Evolutionary conservation across 2,329 filamentous ascomycete species (phyloP), one percentile per base, ranked within the genome.

Genomic region (Keithomyces neogunnii): DNA sequence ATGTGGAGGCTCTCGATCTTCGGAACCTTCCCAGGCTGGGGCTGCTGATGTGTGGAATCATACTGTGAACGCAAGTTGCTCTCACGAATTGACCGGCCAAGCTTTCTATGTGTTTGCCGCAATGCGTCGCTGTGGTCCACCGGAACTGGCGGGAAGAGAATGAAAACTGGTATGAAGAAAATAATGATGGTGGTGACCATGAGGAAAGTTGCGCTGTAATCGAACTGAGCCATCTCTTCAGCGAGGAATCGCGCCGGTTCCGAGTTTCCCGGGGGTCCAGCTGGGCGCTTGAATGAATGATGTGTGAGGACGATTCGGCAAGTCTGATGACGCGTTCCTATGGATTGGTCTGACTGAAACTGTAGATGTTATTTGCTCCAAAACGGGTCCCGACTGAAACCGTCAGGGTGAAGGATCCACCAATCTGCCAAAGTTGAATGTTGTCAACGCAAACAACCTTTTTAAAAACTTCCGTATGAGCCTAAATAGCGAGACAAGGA

Each of bases 1-100:
- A 90, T 78, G 70, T 84, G 85, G 48, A 95, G 73, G 51, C 86
- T 87, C 65, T 89, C 68, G 48, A 78, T 64, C 26, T 51, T 54
- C 52, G 60, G 47, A 35, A 52, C 36, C 57, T 60, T 52, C 46
- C 55, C 54, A 7, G 60, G 52, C 33, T 58, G 57, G 29, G 55
- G 48, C 45, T 19, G 19, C 19, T 55, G 52, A 40, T 60, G 60
- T 45, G 52, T 52, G 33, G 55, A 50, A 36, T 57, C 59, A 48
- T 55, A 48, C 50, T 64, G 63, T 45, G 58, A 49, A 38, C 56
- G 59, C 47, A 74, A 63, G 42, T 70, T 71, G 60, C 70, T 73
- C 55, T 65, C 60, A 29, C 62, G 55, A 26, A 63, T 59, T 19
- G 64, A 57, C 32, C 76, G 52, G 54, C 76, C 77, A 54, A 79